Base-by-base conservation (phyloP, 2,329 filamentous ascomycete genomes). In the Microcyclosporella mali region DNA sequence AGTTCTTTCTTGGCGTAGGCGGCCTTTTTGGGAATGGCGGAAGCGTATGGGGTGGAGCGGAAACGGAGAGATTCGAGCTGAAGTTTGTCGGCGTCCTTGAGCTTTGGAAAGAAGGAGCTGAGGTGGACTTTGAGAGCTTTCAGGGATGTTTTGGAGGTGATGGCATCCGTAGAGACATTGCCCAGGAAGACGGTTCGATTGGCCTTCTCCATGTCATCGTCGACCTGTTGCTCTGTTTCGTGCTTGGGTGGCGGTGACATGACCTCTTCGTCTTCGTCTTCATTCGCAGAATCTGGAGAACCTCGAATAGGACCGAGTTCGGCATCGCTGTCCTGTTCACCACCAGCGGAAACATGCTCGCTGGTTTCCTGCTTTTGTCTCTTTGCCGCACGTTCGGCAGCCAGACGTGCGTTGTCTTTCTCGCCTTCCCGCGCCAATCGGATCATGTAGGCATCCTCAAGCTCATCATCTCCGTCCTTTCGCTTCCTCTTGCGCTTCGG, bases 31-130 rank as follows among this genome's bases (percentile, higher is more conserved):
- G 92, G 92, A 43, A 95, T 77, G 12, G 81, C 77, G 19, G 80
- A 80, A 4, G 84, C 78, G 64, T 94, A 97, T 2, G 92, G 85
- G 11, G 88, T 87, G 6, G 90, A 97, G 45, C 92, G 86, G 73
- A 97, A 98, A 16, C 92, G 87, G 47, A 98, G 74, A 2, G 89
- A 95, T 63, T 95, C 86, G 33, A 98, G 73, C 58, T 85, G 89
- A 66, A 86, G 84, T 15, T 74, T 70, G 10, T 67, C 63, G 15
- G 70, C 70, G 45, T 66, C 61, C 17, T 57, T 57, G 50, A 70
- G 70, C 55, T 63, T 73, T 55, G 64, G 72, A 37, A 94, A 72
- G 58, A 88, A 84, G 1, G 87, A 88, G n/a, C 77, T 74, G 34
- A 95, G 78, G 63, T 95, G 87, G 32, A 76, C 71, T 52, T 87